Conservation (phyloP, 805 yeast species). For the Ogataea pini region DNA sequence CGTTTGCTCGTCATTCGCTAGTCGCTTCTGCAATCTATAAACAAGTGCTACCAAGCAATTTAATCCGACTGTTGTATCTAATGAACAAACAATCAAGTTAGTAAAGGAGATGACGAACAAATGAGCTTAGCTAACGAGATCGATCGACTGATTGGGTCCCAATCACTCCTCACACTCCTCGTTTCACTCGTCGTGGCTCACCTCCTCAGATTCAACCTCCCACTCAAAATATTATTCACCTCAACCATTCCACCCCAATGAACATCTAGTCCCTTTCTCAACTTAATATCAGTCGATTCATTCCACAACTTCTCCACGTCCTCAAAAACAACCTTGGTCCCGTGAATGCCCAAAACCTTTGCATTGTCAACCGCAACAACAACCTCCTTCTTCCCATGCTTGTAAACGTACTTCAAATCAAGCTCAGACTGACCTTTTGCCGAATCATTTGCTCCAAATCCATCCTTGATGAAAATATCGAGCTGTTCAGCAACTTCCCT, state of each 20-base stretch:
- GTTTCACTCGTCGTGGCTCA: no score
- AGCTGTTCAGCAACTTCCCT: slow-evolving; percentile 15
- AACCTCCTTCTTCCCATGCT: slow-evolving; percentile 46
- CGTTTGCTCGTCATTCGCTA: background rate
- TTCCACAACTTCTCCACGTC: slow-evolving; percentile 58
- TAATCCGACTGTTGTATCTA: no score
- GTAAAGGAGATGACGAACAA: no score
- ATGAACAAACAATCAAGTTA: no score
- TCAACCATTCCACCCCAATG: slow-evolving; percentile 68
- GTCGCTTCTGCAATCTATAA: background rate
- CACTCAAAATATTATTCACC: slow-evolving; percentile 71
- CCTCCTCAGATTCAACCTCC: slow-evolving; percentile 57
- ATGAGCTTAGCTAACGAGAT: no score
- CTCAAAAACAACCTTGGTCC: slow-evolving; percentile 60
- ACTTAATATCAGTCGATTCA: slow-evolving; percentile 56
- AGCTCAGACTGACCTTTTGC: slow-evolving; percentile 30
- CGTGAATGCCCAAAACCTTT: slow-evolving; percentile 71
- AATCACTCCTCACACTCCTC: no score
- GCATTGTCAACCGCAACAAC: slow-evolving; percentile 46
- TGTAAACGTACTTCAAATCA: slow-evolving; percentile 52
- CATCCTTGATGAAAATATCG: slow-evolving; percentile 19
- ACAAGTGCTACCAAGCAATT: background rate
- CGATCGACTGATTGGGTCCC: no score
- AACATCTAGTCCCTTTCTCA: slow-evolving; percentile 65
- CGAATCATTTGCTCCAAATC: slow-evolving; percentile 27